These are phyloP conservation scores for Russula sp. DNA, from an alignment of 768 basidiomycete species.

Conservation along the genomic window DNA sequence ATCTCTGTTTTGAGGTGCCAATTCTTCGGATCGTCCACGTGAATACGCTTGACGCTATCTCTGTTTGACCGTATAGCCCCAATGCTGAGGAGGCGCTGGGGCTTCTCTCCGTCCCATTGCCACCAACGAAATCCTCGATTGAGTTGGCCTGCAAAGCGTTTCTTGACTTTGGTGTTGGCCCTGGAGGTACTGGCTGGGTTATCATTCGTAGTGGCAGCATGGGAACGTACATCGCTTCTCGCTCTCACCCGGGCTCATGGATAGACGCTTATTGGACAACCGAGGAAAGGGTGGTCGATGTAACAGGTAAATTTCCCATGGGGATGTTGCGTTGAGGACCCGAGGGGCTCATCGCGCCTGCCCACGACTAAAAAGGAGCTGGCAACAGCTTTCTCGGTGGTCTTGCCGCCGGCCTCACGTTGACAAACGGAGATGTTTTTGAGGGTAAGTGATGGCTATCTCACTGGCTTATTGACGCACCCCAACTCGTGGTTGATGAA, in stretches of 20 bases:
- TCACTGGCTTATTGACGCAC: slow-evolving; percentile 19
- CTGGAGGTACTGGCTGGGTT: slow-evolving; percentile 47
- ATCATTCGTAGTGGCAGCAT: slow-evolving; percentile 70
- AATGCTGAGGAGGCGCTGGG: slow-evolving; percentile 80
- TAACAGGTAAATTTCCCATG: slow-evolving; percentile 53
- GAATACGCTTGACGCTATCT: neutral
- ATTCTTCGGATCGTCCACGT: neutral
- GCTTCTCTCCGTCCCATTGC: slow-evolving; percentile 49
- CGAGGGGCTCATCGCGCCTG: slow-evolving; percentile 14
- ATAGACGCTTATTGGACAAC: slow-evolving; percentile 66
- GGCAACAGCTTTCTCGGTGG: slow-evolving; percentile 89
- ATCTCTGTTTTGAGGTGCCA: slow-evolving; percentile 65
- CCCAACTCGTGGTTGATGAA: neutral
- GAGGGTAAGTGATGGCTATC: slow-evolving; percentile 44
- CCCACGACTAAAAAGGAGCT: slow-evolving; percentile 50
- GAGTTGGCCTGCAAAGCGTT: slow-evolving; percentile 64
- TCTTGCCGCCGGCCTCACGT: slow-evolving; percentile 62
- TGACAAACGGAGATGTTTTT: slow-evolving; percentile 52
- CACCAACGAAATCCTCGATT: slow-evolving; percentile 47
- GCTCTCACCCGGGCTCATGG: slow-evolving; percentile 47
- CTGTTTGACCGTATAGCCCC: slow-evolving; percentile 39
- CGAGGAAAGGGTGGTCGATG: slow-evolving; percentile 60
- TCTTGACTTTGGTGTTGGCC: slow-evolving; percentile 53
- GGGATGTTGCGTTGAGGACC: slow-evolving; percentile 5
- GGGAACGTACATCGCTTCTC: slow-evolving; percentile 61